A percentile compares a stretch with the other conserved stretches of the same genome.
Conservation (phyloP, 352 stramenopile species). For the Phytopythium ostracodes region DNA sequence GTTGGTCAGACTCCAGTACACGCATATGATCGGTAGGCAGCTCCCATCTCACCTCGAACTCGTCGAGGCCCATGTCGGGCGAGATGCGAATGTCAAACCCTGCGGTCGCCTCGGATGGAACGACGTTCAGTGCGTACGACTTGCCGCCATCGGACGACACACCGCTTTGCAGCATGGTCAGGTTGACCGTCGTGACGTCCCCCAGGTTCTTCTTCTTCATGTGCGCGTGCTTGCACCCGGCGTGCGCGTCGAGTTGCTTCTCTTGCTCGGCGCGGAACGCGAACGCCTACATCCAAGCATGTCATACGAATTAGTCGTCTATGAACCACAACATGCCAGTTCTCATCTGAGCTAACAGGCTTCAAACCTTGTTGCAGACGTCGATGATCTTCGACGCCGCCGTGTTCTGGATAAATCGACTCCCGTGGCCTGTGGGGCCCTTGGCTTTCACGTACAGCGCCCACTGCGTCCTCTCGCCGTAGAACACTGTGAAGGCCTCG, state of each 20-base stretch:
- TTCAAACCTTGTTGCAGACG: conserved; percentile 63
- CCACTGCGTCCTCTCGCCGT: conserved; percentile 93
- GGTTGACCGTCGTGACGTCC: conserved; percentile 95
- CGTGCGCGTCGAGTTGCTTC: conserved; percentile 58
- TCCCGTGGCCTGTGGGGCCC: conserved; percentile 82
- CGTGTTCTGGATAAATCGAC: conserved; percentile 93
- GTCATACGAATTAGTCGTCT: neutral
- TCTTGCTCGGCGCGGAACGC: conserved; percentile 89
- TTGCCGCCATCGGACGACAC: conserved; percentile 79
- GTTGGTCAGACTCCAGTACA: neutral
- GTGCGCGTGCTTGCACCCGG: conserved; percentile 90
- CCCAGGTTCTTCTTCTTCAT: conserved; percentile 90
- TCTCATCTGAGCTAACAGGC: neutral
- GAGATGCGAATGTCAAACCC: conserved; percentile 95
- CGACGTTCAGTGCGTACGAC: conserved; percentile 92
- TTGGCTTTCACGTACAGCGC: conserved; percentile 87
- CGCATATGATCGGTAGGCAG: neutral
- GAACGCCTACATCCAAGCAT: conserved; percentile 43
- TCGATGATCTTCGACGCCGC: conserved; percentile 93
- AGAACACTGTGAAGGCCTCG: conserved; percentile 94
- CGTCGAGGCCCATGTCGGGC: conserved; percentile 75
- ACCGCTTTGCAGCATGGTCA: conserved; percentile 91
- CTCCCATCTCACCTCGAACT: conserved; percentile 67
- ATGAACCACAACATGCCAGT: neutral
- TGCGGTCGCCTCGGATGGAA: conserved; percentile 88